A percentile compares a stretch with the other conserved stretches of the same genome.
Conservation (phyloP, 257 asterid genomes). For the Orobanche coerulescens region DNA sequence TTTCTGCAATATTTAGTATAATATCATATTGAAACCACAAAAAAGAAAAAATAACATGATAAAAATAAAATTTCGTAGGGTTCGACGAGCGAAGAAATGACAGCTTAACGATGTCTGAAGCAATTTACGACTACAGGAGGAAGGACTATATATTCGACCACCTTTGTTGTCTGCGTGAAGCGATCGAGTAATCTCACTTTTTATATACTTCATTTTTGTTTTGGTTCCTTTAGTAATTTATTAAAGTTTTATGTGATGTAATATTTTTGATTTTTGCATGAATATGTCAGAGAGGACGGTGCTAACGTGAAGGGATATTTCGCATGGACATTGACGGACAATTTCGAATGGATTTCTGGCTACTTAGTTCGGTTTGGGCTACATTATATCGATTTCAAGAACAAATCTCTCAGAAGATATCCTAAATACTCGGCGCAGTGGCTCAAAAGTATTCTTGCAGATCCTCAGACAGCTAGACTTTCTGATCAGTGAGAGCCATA, state of each 20-base stretch:
- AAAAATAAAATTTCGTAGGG: no score
- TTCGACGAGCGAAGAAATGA: slow-evolving; percentile 15
- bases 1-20: no score
- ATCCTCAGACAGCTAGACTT: slow-evolving; percentile 1
- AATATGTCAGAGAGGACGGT: slow-evolving; percentile 24
- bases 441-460: slow-evolving; percentile 22
- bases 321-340: slow-evolving; percentile 35
- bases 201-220: not conserved
- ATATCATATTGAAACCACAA: no score
- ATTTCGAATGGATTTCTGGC: slow-evolving; percentile 27
- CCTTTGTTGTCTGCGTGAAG: slow-evolving; percentile 24
- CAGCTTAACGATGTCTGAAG: slow-evolving; percentile 4
- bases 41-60: no score
- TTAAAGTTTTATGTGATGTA: no score
- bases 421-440: slow-evolving; percentile 32
- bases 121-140: slow-evolving; percentile 27
- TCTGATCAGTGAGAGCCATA: slow-evolving; percentile 18
- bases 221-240: no score
- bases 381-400: slow-evolving; percentile 23
- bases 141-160: slow-evolving; percentile 22
- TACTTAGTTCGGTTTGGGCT: slow-evolving; percentile 29
- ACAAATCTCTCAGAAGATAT: slow-evolving; percentile 14
- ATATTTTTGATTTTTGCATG: not conserved
- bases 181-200: slow-evolving; percentile 16
- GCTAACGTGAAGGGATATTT: slow-evolving; percentile 34